Evolutionary conservation across 371 early-diverging fungal species (phyloP), one percentile per base, ranked within the genome.

Genomic region (Mortierella sp.): DNA sequence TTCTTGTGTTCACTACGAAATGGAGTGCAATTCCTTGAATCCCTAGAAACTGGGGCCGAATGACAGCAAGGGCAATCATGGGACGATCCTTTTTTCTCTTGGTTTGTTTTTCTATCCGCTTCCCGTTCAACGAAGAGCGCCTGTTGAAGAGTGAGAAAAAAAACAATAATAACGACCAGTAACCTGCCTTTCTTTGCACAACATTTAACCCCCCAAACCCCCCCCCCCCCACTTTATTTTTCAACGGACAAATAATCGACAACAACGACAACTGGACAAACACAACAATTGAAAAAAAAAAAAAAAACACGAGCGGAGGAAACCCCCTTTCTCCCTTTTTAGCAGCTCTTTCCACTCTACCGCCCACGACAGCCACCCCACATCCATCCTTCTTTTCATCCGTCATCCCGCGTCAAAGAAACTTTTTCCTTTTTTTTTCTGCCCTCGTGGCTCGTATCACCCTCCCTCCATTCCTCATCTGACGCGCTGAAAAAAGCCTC

Each of bases 11-110:
- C 43, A 40, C 43, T 2, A 40, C 43, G 43, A 40, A 40, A 6
- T 40, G 43, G 43, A 40, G 43, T 40, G 43, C 43, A 46, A 59
- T 74, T 74, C 74, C 74, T 3, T 64, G 74, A 31, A 31, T 24
- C 64, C 61, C 67, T 74, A 64, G 24, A 74, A 74, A 57, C 31
- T 74, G 48, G 74, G 74, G 34, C 31, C 59, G 28, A 48, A 74
- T 37, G 44, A 61, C 37, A 61, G 50, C 11, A 43, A 40, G 57
- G 50, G 21, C 24, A 31, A 31, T 48, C 57, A 43, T 46, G 74
- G 26, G 11, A 31, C 44, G 37, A 48, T 24, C 10, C 3, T 37
- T 37, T 16, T 37, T 31, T 64, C 2, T 21, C 2, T 9, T 21
- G 16, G 19, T 37, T 16, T 64, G 21, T 64, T 6, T 34, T 21